These are phyloP conservation scores for Monosporascus sp. DNA, from an alignment of 2,329 filamentous ascomycete genomes.

Conservation along the genomic window DNA sequence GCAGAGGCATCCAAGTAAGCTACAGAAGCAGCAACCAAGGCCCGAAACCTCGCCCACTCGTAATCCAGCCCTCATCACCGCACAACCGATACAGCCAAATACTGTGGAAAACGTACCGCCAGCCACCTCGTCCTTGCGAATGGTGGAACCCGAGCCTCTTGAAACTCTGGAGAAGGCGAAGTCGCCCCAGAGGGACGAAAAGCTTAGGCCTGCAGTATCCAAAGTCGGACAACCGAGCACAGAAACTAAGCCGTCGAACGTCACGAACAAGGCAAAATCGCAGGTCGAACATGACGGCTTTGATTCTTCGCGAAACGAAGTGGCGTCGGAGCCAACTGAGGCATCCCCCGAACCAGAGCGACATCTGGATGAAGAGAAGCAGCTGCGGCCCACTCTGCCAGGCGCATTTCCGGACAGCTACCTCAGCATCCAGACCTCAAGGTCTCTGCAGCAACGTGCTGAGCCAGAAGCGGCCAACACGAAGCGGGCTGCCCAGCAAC, in stretches of 20 bases:
- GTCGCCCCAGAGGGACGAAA: constrained; percentile 31
- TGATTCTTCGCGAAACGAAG: constrained; percentile 50
- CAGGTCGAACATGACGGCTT: constrained; percentile 67
- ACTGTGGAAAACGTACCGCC: constrained; percentile 52
- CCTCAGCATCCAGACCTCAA: constrained; percentile 23
- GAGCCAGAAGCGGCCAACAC: constrained; percentile 26
- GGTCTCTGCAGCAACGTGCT: constrained; percentile 23
- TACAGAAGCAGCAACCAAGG: constrained; percentile 62
- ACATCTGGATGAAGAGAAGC: constrained; percentile 18
- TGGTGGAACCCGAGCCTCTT: constrained; percentile 50
- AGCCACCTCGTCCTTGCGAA: constrained; percentile 44
- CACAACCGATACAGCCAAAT: constrained; percentile 36
- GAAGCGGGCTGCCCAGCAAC: constrained; percentile 30
- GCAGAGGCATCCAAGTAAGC: constrained; percentile 59
- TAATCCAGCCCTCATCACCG: constrained; percentile 28
- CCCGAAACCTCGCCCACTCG: constrained; percentile 41
- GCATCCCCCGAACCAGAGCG: constrained; percentile 22
- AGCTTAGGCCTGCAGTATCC: constrained; percentile 31
- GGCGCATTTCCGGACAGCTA: constrained; percentile 39
- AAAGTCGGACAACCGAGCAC: constrained; percentile 38
- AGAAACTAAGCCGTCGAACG: constrained; percentile 50
- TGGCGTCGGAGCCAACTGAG: constrained; percentile 23
- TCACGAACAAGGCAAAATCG: constrained; percentile 49
- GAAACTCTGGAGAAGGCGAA: constrained; percentile 31
- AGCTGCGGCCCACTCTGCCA: constrained; percentile 29